Base-by-base conservation (phyloP, 2,329 filamentous ascomycete species). In the Sarocladium brachiariae region DNA sequence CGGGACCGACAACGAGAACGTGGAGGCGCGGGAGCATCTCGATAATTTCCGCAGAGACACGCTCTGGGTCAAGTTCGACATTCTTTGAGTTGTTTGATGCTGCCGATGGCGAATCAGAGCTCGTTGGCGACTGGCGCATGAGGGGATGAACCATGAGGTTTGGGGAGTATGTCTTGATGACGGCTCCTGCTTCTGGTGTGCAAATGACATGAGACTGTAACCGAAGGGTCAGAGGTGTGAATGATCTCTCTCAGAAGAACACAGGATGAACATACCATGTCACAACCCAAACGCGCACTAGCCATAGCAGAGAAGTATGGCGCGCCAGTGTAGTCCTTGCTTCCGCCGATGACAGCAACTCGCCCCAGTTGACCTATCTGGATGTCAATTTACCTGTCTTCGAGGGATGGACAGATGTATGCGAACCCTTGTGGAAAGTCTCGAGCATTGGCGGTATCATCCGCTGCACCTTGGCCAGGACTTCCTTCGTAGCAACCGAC, bases 241-340 rank as follows among this genome's bases (percentile, higher is more conserved):
- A n/a, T n/a, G n/a, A n/a, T n/a, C n/a, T n/a, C n/a, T n/a, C n/a
- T n/a, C n/a, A n/a, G n/a, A n/a, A n/a, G n/a, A n/a, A n/a, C n/a
- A n/a, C n/a, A 30, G 27, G 27, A 4, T 7, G 35, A 39, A 21
- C 70, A 51, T 75, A 92, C 89, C 88, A 96, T 88, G 63, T 96
- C 90, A 61, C 86, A 89, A 4, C 92, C 93, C 52, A 97, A 72
- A 61, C 87, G 83, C 43, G 93, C 93, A 57, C 89, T 96, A 11
- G 93, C 93, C 83, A 96, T 96, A 56, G 92, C 91, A 18, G 92
- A 96, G 71, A 99, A 99, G 72, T 96, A 99, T 11, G 93, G 93
- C 52, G 93, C 93, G 33, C 93, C 93, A 1, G 93, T 96, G 66
- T 97, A 99, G 69, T 97, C 92, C 65, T 92, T 84, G 63, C 89